Evolutionary conservation across 441 rosid species (phyloP), one percentile per base, ranked within the genome.

Genomic region (Gossypium davidsonii): DNA sequence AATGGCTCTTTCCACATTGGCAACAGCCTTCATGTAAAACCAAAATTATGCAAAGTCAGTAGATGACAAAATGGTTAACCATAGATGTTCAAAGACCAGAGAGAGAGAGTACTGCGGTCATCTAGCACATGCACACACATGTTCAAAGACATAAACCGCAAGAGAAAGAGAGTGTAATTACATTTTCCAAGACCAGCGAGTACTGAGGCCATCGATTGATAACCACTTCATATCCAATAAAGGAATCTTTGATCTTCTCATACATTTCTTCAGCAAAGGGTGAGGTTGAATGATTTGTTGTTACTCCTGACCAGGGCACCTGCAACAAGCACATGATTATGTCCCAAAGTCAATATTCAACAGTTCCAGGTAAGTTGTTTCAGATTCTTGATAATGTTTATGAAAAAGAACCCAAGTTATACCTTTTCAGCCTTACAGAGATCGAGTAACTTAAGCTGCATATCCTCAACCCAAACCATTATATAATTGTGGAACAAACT

Each of bases 231-330:
- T 91, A 94, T 68, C 88, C 94, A 65, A 79, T 53, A 59, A 94
- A 92, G 37, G 87, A 86, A 56, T 88, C 90, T 79, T 79, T 90
- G 68, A 92, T 83, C 79, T 91, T 91, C 78, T 86, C 97, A 71
- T 92, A 92, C 92, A 92, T 91, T 76, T 91, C 96, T 82, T 94
- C 98, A 39, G 96, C 96, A 77, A 94, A 94, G 25, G 98, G 97
- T 77, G 97, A 92, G 56, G 98, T 92, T 74, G 90, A 88, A 79
- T 94, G 89, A 76, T 89, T 94, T 78, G 98, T 88, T 70, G 85
- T 76, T 64, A 89, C 91, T 75, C 98, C 97, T 63, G 92, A 87
- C 93, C 94, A 92, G n/a, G 93, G 91, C 51, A 34, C 65, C 52
- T 57, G 48, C 72, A 73, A 84, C 65, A 79, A 68, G 91, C 55